These are phyloP conservation scores for Umbelopsis sp. DNA, from an alignment of 192 early-diverging fungal species.

Conservation along the genomic window DNA sequence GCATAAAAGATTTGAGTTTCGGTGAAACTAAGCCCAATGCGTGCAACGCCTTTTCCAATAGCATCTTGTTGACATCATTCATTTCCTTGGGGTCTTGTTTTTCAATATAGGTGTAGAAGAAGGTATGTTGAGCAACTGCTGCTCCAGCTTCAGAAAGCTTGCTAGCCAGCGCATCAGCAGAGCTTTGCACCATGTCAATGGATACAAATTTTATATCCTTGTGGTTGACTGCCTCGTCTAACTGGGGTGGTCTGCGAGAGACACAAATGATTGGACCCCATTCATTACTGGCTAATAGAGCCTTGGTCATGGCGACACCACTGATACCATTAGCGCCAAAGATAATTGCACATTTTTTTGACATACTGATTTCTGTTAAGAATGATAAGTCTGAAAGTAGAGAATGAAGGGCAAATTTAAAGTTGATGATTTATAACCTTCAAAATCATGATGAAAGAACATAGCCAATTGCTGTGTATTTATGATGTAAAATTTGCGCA, in stretches of 20 bases:
- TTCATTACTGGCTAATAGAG: background rate
- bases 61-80: background rate
- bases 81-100: background rate
- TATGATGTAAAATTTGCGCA: no score
- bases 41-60: slow-evolving; percentile 2
- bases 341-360: slow-evolving; percentile 10
- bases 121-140: background rate
- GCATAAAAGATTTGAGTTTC: slow-evolving; percentile 4
- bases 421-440: no score
- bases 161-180: slow-evolving; percentile 5
- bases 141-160: background rate
- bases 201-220: background rate
- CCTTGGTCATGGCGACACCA: slow-evolving; percentile 3
- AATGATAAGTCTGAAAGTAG: no score
- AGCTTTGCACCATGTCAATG: background rate
- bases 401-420: no score
- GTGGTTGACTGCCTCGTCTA: background rate
- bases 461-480: no score
- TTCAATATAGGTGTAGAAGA: slow-evolving; percentile 12
- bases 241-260: slow-evolving; percentile 3
- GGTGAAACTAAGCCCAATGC: background rate
- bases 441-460: no score
- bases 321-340: slow-evolving; percentile 13
- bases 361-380: no score
- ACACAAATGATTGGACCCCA: slow-evolving; percentile 13